A percentile compares a stretch with the other conserved stretches of the same genome.
Evolutionary conservation across 306 rosid species (phyloP).

Genomic region (Quercus rubra): DNA sequence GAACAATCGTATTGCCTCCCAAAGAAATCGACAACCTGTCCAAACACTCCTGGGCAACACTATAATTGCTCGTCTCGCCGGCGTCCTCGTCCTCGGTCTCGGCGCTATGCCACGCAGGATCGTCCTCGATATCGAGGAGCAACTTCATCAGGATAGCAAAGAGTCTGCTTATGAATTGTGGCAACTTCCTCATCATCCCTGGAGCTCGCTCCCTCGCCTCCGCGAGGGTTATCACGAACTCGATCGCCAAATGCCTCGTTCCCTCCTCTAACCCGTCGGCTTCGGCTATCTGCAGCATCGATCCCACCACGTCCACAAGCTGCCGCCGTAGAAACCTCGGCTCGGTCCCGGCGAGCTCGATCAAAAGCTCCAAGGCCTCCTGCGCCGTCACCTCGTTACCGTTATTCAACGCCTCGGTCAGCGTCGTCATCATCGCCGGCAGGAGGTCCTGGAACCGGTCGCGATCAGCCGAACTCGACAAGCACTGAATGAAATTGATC

Average conservation of each 20-base stretch:
- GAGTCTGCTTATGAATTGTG: constrained; percentile 84
- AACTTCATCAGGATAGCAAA: constrained; percentile 84
- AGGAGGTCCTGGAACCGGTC: constrained; percentile 91
- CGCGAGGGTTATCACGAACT: constrained; percentile 87
- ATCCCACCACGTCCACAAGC: constrained; percentile 79
- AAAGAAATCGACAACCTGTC: constrained; percentile 84
- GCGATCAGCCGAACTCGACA: constrained; percentile 66
- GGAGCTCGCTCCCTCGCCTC: constrained; percentile 98
- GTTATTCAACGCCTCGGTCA: constrained; percentile 75
- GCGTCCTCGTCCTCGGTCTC: constrained; percentile 91
- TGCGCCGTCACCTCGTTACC: constrained; percentile 95
- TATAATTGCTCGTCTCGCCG: constrained; percentile 79
- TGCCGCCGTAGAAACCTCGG: constrained; percentile 87
- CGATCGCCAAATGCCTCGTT: constrained; percentile 87
- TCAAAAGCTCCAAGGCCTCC: constrained; percentile 86
- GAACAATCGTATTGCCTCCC: constrained; percentile 97
- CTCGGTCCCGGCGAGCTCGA: constrained; percentile 88
- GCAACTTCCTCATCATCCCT: constrained; percentile 96
- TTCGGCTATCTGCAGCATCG: constrained; percentile 92
- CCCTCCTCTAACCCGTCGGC: constrained; percentile 87
- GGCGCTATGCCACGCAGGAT: constrained; percentile 78
- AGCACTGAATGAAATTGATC: constrained; percentile 87
- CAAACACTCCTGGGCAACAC: constrained; percentile 96
- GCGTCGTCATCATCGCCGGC: constrained; percentile 87
- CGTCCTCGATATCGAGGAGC: constrained; percentile 86